Evolutionary conservation across 441 rosid species (phyloP).

Genomic region (Sinapis alba): DNA sequence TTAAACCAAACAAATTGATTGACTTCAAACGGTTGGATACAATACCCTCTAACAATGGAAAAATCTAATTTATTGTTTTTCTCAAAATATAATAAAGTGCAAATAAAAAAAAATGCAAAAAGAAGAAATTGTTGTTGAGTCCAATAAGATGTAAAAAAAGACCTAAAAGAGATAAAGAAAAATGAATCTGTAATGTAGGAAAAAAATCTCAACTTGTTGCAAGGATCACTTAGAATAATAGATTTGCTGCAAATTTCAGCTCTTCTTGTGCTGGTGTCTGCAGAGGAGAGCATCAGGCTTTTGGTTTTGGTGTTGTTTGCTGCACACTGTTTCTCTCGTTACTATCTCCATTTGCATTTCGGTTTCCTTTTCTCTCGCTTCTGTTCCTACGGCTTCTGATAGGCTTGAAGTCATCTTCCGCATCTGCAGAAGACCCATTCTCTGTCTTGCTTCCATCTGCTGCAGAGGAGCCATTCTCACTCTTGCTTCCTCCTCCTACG

Average conservation of each 20-base stretch:
- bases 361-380: not conserved
- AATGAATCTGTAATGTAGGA: constrained; percentile 20
- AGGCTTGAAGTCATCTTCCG: constrained; percentile 34
- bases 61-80: not conserved
- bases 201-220: constrained; percentile 15
- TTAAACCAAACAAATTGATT: too few relatives aligned
- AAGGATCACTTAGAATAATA: constrained; percentile 4
- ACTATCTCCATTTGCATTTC: not conserved
- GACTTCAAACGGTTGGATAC: too few relatives aligned
- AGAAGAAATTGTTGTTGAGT: not conserved
- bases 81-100: not conserved
- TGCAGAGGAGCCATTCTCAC: constrained; percentile 47
- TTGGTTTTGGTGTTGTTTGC: constrained; percentile 13
- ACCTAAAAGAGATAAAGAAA: constrained; percentile 17
- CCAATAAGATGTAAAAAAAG: not conserved
- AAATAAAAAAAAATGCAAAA: not conserved
- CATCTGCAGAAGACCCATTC: constrained; percentile 34
- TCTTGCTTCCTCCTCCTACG: constrained; percentile 24
- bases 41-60: too few relatives aligned
- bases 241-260: constrained; percentile 1
- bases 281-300: constrained; percentile 13
- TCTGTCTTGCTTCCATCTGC: constrained; percentile 34
- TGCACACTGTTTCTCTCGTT: constrained; percentile 26
- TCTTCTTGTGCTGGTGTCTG: constrained; percentile 6
- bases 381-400: constrained; percentile 40